These are phyloP conservation scores for Schizopora paradoxa DNA, from an alignment of 1,284 basidiomycete species.

Conservation along the genomic window DNA sequence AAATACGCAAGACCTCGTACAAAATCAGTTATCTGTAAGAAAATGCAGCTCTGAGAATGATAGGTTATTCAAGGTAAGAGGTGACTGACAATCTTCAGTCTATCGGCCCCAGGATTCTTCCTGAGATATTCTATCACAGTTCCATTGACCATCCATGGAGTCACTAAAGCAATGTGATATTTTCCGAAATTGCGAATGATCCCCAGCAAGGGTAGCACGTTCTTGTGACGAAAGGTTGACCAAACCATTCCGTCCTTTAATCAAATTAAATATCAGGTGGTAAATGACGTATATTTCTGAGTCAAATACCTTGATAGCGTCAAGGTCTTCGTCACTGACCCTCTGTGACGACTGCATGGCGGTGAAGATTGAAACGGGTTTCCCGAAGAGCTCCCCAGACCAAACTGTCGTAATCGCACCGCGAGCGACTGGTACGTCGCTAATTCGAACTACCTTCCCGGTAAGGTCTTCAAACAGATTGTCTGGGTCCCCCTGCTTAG, in stretches of 20 bases:
- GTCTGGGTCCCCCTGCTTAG: background rate
- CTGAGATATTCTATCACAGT: slow-evolving; percentile 4
- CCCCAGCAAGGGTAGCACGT: slow-evolving; percentile 12
- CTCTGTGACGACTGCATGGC: background rate
- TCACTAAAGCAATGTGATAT: slow-evolving; percentile 8
- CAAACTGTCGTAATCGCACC: slow-evolving; percentile 12
- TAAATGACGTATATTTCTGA: background rate
- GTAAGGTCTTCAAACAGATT: slow-evolving; percentile 10
- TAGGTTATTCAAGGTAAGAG: background rate
- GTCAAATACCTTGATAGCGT: slow-evolving; percentile 3
- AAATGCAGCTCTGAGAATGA: background rate
- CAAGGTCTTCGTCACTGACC: background rate
- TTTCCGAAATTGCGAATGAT: slow-evolving; percentile 6
- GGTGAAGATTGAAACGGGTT: slow-evolving; percentile 10
- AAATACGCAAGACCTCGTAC: slow-evolving; percentile 12
- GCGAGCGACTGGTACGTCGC: slow-evolving; percentile 8
- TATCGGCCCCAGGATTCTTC: slow-evolving; percentile 13
- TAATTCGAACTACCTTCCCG: slow-evolving; percentile 11
- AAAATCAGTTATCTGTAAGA: slow-evolving; percentile 11
- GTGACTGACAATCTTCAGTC: slow-evolving; percentile 14
- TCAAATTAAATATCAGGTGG: background rate
- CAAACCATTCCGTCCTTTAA: slow-evolving; percentile 3
- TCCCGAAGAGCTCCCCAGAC: slow-evolving; percentile 14
- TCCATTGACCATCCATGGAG: slow-evolving; percentile 14
- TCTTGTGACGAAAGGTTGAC: slow-evolving; percentile 13